phyloP scores from a whole-genome alignment of 805 yeast genomes.

The Lipomyces mesembrius region DNA sequence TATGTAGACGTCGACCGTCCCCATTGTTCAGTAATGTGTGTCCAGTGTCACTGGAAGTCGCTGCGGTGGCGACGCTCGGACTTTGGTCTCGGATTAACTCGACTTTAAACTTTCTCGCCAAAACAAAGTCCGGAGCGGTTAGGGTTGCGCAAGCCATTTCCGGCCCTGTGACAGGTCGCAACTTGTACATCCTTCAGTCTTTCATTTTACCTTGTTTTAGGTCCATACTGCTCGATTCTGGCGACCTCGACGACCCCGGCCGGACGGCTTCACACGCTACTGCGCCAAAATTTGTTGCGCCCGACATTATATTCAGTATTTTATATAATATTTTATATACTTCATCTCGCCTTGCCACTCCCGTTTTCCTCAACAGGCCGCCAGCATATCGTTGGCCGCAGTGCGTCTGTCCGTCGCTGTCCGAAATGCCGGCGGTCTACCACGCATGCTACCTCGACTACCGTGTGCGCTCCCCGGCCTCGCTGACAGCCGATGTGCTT shows the following conservation, averaged over 20 bases:
- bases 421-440: slow-evolving; percentile 2
- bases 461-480: slow-evolving; percentile 11
- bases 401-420: not conserved
- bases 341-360: slow-evolving; percentile 1
- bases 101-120: not conserved
- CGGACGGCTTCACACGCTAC: not conserved
- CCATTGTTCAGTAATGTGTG: too few species aligned
- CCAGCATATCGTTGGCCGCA: not conserved
- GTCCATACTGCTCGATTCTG: not conserved
- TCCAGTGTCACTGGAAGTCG: too few species aligned
- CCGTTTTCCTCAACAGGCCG: not conserved
- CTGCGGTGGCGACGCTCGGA: too few species aligned
- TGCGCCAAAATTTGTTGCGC: not conserved
- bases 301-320: not conserved
- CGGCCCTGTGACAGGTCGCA: not conserved
- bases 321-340: not conserved
- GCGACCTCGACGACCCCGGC: not conserved
- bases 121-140: not conserved
- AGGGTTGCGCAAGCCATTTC: not conserved
- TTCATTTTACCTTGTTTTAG: not conserved
- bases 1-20: too few species aligned
- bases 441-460: slow-evolving; percentile 15
- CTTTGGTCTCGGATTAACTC: not conserved
- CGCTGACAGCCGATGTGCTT: not conserved
- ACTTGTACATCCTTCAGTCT: not conserved